Evolutionary conservation across 164 flowering plant genomes (phyloP).

Genomic region (Akebia trifoliata): DNA sequence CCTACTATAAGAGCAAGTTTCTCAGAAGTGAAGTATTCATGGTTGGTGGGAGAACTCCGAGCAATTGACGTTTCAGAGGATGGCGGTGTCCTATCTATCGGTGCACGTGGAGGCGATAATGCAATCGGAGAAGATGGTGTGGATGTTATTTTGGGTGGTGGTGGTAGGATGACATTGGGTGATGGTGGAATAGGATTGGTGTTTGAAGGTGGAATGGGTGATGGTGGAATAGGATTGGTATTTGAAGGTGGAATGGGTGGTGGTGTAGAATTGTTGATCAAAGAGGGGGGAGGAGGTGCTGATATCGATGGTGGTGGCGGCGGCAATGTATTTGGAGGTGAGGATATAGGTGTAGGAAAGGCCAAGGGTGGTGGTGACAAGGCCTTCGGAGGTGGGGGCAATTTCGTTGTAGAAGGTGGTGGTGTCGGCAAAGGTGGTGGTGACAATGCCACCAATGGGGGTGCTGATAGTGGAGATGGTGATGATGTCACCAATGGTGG

Average conservation of each 20-base stretch:
- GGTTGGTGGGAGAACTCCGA: not conserved
- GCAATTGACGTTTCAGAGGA: conserved; percentile 7
- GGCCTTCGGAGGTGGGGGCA: not conserved
- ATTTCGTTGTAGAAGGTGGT: conserved; percentile 6
- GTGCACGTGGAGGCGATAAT: conserved; percentile 16
- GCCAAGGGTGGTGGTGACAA: conserved; percentile 14
- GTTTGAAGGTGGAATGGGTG: not conserved
- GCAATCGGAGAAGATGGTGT: conserved; percentile 1
- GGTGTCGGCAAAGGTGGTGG: conserved; percentile 3
- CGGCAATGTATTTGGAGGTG: not conserved
- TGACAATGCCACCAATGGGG: not conserved
- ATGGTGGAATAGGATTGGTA: not conserved
- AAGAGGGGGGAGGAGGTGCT: too few relatives aligned
- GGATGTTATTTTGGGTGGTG: not conserved
- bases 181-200: not conserved
- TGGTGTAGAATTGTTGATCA: too few relatives aligned
- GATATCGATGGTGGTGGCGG: too few relatives aligned
- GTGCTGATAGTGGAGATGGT: not conserved
- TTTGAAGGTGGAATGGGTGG: conserved; percentile 2
- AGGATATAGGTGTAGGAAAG: not conserved
- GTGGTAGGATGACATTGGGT: not conserved
- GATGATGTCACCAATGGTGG: not conserved
- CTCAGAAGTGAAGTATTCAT: not conserved
- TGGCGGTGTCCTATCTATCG: conserved; percentile 13
- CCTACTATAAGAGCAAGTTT: conserved; percentile 24